Evolutionary conservation across 768 basidiomycete species (phyloP), one percentile per base, ranked within the genome.

Genomic region (Suillus placidus): DNA sequence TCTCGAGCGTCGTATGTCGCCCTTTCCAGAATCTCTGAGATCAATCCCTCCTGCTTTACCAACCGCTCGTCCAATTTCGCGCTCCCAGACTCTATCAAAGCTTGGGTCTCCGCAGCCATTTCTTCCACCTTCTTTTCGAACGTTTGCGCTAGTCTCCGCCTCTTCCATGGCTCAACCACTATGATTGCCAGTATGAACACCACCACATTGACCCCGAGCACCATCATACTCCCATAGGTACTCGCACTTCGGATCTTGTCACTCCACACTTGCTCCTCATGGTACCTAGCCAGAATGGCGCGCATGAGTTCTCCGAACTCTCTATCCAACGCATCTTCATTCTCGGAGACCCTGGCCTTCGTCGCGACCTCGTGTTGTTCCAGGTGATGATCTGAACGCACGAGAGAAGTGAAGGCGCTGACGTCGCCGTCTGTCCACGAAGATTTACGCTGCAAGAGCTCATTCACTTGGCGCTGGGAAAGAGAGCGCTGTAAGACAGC

Each of bases 251-350:
- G 88, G 66, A 99, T 97, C 80, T 99, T 99, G 82, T 99, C 97
- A 62, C 93, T 95, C 97, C 97, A 99, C 3, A 98, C 88, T 76
- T 99, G 97, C 75, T 99, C 97, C 79, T 98, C 97, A 80, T 99
- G 97, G 77, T 99, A 99, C 45, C 97, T 85, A 58, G 87, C 88
- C 65, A 99, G 84, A 72, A 99, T 99, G 12, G 86, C 82, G 64
- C 88, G 88, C 90, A 97, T 93, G 69, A 98, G 84, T 73, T 88
- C 90, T 72, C 84, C 89, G 75, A 99, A 97, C 70, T 91, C 93
- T 54, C 85, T 85, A 69, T 99, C 97, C 20, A 95, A 93, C 2
- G 85, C 86, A 60, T 87, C 85, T 70, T 99, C 97, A 3, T 87
- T 84, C 47, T 87, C 83, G 26, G 85, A 83, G 3, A 93, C 89